Percentiles rank a stretch among this genome's conserved stretches.
phyloP scores from a whole-genome alignment of 2,329 filamentous ascomycete genomes.

The Ophiostoma himal-ulmi region DNA sequence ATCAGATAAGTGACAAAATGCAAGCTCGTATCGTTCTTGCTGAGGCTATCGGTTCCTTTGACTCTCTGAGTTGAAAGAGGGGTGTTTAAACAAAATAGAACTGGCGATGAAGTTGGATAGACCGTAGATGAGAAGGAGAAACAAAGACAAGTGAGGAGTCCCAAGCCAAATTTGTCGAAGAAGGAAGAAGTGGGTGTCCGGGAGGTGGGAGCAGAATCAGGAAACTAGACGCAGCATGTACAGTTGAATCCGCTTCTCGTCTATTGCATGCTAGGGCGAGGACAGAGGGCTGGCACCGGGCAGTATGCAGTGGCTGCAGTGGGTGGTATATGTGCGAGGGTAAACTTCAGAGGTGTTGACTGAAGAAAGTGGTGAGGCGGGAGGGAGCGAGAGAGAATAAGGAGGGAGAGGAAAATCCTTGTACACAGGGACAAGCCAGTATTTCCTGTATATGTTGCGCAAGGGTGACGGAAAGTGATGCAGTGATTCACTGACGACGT shows the following conservation, averaged over 20 bases:
- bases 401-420: not conserved
- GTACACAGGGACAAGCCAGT: conserved; percentile 2
- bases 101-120: not conserved
- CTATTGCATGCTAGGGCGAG: conserved; percentile 16
- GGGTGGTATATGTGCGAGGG: conserved; percentile 16
- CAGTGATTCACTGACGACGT: conserved; percentile 14
- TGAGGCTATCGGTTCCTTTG: conserved; percentile 1
- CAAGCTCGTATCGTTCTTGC: not conserved
- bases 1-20: not conserved
- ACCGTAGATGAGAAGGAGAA: not conserved
- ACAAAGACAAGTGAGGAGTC: not conserved
- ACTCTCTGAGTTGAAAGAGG: not conserved
- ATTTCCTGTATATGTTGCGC: conserved; percentile 15
- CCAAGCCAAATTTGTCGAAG: not conserved
- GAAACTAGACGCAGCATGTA: conserved; percentile 1
- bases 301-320: conserved; percentile 15
- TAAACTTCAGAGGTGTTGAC: not conserved
- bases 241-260: not conserved
- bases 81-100: not conserved
- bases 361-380: not conserved
- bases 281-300: conserved; percentile 8
- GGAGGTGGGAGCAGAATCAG: not conserved
- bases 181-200: not conserved
- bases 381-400: not conserved
- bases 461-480: conserved; percentile 18